A percentile compares a stretch with the other conserved stretches of the same genome.
These are phyloP conservation scores for Quercus phellos DNA, from an alignment of 331 rosid genomes.

Conservation along the genomic window DNA sequence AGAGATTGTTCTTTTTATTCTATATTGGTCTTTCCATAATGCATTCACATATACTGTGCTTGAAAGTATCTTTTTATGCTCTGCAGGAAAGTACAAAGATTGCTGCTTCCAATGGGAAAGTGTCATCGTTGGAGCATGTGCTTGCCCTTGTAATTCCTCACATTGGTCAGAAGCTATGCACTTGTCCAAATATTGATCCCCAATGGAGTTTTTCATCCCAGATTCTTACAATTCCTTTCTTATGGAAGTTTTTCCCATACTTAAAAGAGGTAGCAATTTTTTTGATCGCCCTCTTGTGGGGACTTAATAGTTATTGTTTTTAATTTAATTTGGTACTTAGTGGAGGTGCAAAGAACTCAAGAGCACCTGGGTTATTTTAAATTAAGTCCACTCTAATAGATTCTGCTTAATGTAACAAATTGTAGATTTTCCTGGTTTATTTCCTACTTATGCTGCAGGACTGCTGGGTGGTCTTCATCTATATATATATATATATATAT, in stretches of 20 bases:
- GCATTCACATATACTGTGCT: conserved; percentile 4
- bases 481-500: background rate
- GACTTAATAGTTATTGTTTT: background rate
- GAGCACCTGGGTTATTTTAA: background rate
- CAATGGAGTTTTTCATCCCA: conserved; percentile 80
- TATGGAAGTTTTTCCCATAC: conserved; percentile 79
- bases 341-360: conserved; percentile 2
- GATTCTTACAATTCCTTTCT: conserved; percentile 84
- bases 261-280: conserved; percentile 61
- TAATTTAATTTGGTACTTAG: background rate
- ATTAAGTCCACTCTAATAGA: background rate
- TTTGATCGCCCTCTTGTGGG: conserved; percentile 6
- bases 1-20: conserved; percentile 12
- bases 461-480: background rate
- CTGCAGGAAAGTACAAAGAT: conserved; percentile 50
- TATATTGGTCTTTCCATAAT: conserved; percentile 2
- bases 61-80: conserved; percentile 15
- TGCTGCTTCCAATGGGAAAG: conserved; percentile 30
- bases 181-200: conserved; percentile 54
- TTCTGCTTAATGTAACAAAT: background rate
- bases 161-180: conserved; percentile 70
- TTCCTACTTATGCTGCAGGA: background rate
- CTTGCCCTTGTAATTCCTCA: conserved; percentile 60
- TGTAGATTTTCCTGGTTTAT: background rate
- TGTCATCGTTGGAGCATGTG: conserved; percentile 66